These are phyloP conservation scores for Fusarium newnesense DNA, from an alignment of 2,329 filamentous ascomycete species.

Conservation along the genomic window DNA sequence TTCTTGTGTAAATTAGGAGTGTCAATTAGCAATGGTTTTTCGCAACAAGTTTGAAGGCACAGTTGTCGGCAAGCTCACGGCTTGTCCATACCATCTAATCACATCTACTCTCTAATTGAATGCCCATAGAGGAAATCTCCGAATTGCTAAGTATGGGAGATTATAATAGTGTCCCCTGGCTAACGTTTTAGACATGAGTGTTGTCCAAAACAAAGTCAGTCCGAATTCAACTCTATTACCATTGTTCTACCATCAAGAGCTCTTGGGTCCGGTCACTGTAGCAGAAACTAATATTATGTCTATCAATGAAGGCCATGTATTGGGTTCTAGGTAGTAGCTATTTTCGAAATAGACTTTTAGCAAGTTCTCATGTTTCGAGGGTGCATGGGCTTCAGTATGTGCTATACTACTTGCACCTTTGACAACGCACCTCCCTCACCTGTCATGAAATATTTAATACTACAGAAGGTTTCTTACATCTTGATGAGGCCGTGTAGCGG, in stretches of 20 bases:
- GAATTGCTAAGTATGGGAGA: background rate
- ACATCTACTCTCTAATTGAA: background rate
- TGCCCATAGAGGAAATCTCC: background rate
- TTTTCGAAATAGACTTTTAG: accelerated
- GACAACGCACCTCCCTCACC: background rate
- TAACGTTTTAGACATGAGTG: background rate
- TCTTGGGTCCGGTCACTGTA: background rate
- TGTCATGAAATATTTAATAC: background rate
- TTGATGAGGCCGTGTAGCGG: accelerated
- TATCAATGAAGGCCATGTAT: accelerated
- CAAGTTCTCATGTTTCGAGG: background rate
- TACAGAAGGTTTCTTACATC: accelerated
- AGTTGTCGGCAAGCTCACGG: accelerated
- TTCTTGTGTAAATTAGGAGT: too few species aligned
- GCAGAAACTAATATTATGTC: accelerated
- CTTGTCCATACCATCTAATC: background rate
- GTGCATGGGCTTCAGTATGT: background rate
- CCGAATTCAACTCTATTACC: background rate
- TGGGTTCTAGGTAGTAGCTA: background rate
- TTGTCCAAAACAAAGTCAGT: background rate
- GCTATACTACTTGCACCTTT: too few species aligned
- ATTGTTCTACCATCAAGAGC: too few species aligned
- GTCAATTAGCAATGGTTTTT: background rate
- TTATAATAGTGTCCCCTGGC: accelerated
- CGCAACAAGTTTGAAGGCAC: background rate